These are phyloP conservation scores for Epichloe coenophiala DNA, from an alignment of 2,329 filamentous ascomycete genomes.

Conservation along the genomic window DNA sequence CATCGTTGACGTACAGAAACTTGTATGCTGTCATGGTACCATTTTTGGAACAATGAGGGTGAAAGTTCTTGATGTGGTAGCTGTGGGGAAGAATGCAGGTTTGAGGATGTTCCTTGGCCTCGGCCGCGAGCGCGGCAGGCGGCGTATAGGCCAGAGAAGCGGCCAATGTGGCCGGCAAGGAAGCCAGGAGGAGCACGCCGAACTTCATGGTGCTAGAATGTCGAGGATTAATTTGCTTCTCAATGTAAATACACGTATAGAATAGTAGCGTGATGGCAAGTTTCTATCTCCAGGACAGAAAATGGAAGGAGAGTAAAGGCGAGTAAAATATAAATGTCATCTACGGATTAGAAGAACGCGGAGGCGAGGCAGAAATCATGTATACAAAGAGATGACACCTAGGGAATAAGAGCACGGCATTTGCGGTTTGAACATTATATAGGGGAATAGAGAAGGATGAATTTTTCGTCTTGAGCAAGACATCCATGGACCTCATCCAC, in stretches of 20 bases:
- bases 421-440: background rate
- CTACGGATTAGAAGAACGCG: background rate
- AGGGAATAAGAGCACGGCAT: background rate
- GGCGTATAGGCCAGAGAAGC: conserved; percentile 14
- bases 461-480: too few relatives aligned
- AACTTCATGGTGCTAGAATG: conserved; percentile 5
- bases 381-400: background rate
- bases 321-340: background rate
- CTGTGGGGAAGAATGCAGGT: conserved; percentile 24
- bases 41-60: conserved; percentile 19
- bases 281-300: conserved; percentile 1
- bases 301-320: background rate
- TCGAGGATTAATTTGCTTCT: background rate
- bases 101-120: conserved; percentile 12
- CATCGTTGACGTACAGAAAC: conserved; percentile 28
- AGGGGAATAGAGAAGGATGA: too few relatives aligned
- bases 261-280: too few relatives aligned
- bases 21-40: conserved; percentile 19
- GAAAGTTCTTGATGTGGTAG: conserved; percentile 27
- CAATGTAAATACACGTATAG: background rate
- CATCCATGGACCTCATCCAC: too few relatives aligned
- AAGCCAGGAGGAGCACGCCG: conserved; percentile 4
- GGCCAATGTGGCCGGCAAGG: conserved; percentile 10
- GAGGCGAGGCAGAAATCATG: too few relatives aligned
- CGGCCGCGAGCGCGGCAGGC: conserved; percentile 13